Evolutionary conservation across 257 asterid species (phyloP).

Genomic region (Parsonsia alboflavescens): DNA sequence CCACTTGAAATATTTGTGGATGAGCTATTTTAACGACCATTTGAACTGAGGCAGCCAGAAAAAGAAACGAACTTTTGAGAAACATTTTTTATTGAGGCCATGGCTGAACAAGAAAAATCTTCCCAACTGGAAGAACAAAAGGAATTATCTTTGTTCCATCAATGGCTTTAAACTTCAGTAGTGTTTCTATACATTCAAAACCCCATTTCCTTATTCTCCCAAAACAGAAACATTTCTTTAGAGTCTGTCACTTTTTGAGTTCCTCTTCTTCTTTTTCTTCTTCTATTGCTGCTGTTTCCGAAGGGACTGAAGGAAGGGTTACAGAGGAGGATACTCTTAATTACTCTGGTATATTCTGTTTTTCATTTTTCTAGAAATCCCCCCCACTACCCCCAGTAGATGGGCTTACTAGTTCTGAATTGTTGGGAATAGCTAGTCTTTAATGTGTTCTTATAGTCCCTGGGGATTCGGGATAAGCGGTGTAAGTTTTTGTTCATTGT

Average conservation of each 20-base stretch:
- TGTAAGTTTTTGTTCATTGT: too few relatives aligned
- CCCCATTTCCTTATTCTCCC: constrained; percentile 29
- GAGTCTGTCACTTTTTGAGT: constrained; percentile 13
- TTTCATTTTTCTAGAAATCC: background rate
- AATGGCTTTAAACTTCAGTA: constrained; percentile 61
- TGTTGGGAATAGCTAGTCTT: background rate
- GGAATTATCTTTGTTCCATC: constrained; percentile 11
- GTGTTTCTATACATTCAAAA: constrained; percentile 40
- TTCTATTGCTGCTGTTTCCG: constrained; percentile 53
- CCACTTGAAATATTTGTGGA: constrained; percentile 40
- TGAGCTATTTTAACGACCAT: constrained; percentile 34
- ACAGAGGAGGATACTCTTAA: constrained; percentile 52
- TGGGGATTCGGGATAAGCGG: background rate
- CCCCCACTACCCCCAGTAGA: too few relatives aligned
- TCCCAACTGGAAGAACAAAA: constrained; percentile 1
- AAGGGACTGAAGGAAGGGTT: constrained; percentile 53
- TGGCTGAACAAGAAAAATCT: constrained; percentile 7
- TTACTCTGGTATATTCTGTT: constrained; percentile 38
- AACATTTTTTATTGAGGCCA: constrained; percentile 13
- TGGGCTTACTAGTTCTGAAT: background rate
- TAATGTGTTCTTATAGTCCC: background rate
- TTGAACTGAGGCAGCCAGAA: constrained; percentile 43
- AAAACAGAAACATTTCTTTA: constrained; percentile 31
- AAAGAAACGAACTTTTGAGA: constrained; percentile 15
- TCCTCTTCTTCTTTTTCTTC: constrained; percentile 29